A percentile compares a stretch with the other conserved stretches of the same genome.
These are phyloP conservation scores for Cordyceps cateniannulata DNA, from an alignment of 2,329 filamentous ascomycete species.

Conservation along the genomic window DNA sequence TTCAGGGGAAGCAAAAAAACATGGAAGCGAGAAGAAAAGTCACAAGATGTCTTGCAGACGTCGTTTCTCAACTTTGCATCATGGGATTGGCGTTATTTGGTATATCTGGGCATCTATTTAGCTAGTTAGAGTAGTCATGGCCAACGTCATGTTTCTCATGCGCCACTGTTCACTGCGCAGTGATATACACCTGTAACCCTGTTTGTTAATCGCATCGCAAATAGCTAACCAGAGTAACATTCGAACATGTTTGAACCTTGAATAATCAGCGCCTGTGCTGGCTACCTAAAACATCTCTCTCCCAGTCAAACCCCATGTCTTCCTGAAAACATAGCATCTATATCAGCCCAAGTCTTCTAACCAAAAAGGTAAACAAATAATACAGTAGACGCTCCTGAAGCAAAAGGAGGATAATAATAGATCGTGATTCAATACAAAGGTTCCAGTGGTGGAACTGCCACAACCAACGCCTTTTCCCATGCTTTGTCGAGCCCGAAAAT, in stretches of 20 bases:
- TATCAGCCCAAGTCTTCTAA: background rate
- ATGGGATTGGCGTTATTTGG: conserved; percentile 11
- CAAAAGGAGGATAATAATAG: background rate
- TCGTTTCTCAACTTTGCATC: conserved; percentile 5
- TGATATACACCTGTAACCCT: background rate
- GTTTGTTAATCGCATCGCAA: background rate
- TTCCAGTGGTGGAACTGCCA: background rate
- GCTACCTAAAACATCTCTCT: background rate
- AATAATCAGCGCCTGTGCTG: background rate
- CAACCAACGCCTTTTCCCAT: conserved; percentile 4
- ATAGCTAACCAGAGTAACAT: background rate
- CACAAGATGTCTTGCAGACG: background rate
- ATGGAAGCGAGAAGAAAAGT: background rate
- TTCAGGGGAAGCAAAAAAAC: background rate
- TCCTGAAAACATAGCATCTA: background rate
- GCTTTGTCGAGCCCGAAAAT: background rate
- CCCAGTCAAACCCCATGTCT: background rate
- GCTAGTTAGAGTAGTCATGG: background rate
- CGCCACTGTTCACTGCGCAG: background rate
- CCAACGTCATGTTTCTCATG: background rate
- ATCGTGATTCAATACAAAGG: background rate
- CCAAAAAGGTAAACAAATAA: background rate
- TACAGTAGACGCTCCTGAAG: background rate
- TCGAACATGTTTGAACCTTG: background rate
- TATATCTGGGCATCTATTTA: background rate